These are phyloP conservation scores for Pleurotus eryngii DNA, from an alignment of 768 basidiomycete genomes.

Conservation along the genomic window DNA sequence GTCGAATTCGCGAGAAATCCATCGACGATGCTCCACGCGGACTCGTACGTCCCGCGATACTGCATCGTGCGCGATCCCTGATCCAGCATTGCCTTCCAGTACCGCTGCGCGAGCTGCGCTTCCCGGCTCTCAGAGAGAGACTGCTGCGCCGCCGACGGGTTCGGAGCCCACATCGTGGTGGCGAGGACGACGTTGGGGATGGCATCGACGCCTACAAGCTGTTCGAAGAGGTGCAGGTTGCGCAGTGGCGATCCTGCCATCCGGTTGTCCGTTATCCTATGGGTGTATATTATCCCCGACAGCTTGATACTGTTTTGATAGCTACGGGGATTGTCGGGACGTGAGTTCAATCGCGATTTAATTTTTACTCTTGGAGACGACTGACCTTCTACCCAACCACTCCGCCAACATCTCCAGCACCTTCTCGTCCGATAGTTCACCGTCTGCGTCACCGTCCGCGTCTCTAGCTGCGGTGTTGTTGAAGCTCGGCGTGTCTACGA, in stretches of 20 bases:
- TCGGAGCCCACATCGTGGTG: background rate
- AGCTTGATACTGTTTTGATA: constrained; percentile 20
- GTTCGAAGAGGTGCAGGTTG: constrained; percentile 40
- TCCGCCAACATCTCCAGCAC: constrained; percentile 21
- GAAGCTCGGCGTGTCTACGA: constrained; percentile 26
- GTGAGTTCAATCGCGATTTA: background rate
- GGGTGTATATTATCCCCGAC: constrained; percentile 36
- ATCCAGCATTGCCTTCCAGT: constrained; percentile 43
- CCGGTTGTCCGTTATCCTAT: constrained; percentile 29
- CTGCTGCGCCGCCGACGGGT: constrained; percentile 23
- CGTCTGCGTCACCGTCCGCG: too few species aligned
- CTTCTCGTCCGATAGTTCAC: constrained; percentile 16
- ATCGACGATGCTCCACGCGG: constrained; percentile 35
- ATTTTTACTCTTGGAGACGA: too few species aligned
- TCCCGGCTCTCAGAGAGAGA: constrained; percentile 26
- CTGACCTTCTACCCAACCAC: constrained; percentile 24
- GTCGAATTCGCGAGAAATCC: constrained; percentile 17
- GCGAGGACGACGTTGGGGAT: background rate
- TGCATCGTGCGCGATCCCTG: constrained; percentile 34
- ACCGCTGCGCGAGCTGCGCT: constrained; percentile 27
- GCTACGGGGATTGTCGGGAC: background rate
- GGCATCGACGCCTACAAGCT: constrained; percentile 29
- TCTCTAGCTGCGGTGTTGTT: constrained; percentile 15
- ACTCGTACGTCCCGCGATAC: constrained; percentile 28
- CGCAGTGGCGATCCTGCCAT: constrained; percentile 32